Evolutionary conservation across 176 grass and related monocot genomes (phyloP), one percentile per base, ranked within the genome.

Genomic region (Oryza meridionalis): DNA sequence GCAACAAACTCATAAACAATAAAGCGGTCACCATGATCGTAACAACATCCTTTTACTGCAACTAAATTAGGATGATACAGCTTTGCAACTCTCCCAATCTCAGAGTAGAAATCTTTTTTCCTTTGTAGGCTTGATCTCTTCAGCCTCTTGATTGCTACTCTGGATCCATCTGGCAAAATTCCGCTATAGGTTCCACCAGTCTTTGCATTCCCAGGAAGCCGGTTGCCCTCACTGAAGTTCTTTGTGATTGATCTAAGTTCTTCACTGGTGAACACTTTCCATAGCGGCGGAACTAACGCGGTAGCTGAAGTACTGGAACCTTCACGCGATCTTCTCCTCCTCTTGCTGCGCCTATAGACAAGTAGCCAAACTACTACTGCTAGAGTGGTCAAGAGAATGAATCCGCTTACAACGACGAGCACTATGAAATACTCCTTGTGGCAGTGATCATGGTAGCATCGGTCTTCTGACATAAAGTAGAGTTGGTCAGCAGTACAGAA

Each of bases 41-140:
- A 99, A 85, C 91, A 96, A 35, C 96, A 99, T 21, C 93, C 96
- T 87, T 96, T 99, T 32, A 99, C 78, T 45, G 96, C 87, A 51
- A 99, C 96, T 69, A 99, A 77, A 74, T 96, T 96, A 82, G 93
- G 96, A 67, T 99, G 96, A 80, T 96, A 94, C 40, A 99, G 91
- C 84, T 89, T 99, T 72, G 96, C 89, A 0, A 99, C 96, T 90
- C 93, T 93, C 49, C 93, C 88, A 66, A 99, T 92, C 84, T 99
- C 96, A 46, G 91, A 99, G 79, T 99, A 99, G 86, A 99, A 99
- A 76, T 99, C 93, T 13, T 90, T 99, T 70, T 99, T 99, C 77
- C 93, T 99, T 77, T 96, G 96, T 45, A 99, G 81, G 87, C 81
- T 99, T 27, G 93, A 96, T 81, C 91, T 93, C 75, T 99, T 99